Base-by-base conservation (phyloP, 495 filamentous ascomycete species). In the Lasiosphaeria ovina region DNA sequence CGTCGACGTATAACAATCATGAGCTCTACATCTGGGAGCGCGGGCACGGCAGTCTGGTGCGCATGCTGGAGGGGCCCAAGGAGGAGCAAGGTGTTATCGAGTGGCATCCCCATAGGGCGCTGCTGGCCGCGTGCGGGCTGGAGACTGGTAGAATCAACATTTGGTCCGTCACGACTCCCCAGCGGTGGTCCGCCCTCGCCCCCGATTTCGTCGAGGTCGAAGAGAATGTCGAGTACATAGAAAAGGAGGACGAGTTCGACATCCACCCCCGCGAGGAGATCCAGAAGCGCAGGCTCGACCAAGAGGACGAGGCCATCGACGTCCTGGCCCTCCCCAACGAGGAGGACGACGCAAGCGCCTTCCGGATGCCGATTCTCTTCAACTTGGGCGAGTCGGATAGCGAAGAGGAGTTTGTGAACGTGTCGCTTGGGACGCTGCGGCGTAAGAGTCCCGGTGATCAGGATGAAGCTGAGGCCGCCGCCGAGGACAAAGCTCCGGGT, bases 11-110 rank as follows among this genome's bases (percentile, higher is more conserved):
- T 72, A 97, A 96, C 80, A 98, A 97, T 70, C 91, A 96, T 57
- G 93, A 98, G 69, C 89, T 99, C 61, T 98, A 98, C 74, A 91
- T 99, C 50, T 99, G 94, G 94, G 94, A 99, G 76, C 85, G 94
- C 52, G 88, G 86, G 54, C 88, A 92, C 69, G 94, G 93, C n/a
- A 93, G 89, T 62, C 76, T 99, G 17, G 92, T 96, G 51, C 93
- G 95, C 73, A 98, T 99, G 76, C 79, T 98, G 16, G 94, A 99
- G 70, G 92, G 92, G 0, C 90, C 93, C 8, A 92, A 92, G 60
- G 94, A 99, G 73, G 94, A 99, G 70, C 84, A 96, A 36, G 92
- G 92, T 24, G 87, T 92, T 6, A 90, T 97, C 1, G 94, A 98
- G 79, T 99, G 94, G 94, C 94, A 99, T 72, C 95, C 94, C 3